Percentiles rank a stretch among this genome's conserved stretches.
Conservation (phyloP, 2,329 filamentous ascomycete genomes). For the Diaporthe capsici region DNA sequence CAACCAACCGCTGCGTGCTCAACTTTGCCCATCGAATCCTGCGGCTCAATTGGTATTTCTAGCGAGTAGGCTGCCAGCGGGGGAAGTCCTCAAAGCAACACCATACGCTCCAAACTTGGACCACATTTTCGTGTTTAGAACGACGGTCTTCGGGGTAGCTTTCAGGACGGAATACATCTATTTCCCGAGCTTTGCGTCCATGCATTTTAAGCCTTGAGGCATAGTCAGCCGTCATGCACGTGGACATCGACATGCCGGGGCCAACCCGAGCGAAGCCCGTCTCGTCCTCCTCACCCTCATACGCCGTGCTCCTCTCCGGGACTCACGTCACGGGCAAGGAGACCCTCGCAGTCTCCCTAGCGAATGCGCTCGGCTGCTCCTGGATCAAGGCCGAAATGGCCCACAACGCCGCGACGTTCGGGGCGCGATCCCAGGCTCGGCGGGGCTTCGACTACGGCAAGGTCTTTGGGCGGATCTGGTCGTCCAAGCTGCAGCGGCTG, state of each 20-base stretch:
- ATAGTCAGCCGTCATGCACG: neutral
- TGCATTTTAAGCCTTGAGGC: neutral
- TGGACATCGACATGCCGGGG: neutral
- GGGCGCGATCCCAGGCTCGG: neutral
- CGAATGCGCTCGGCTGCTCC: neutral
- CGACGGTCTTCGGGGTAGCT: too few species aligned
- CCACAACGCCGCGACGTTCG: conserved; percentile 12
- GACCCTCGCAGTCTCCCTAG: conserved; percentile 1
- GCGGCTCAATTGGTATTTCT: neutral
- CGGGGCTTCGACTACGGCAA: conserved; percentile 10
- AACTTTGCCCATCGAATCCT: neutral
- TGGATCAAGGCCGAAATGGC: conserved; percentile 27
- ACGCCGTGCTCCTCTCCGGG: conserved; percentile 34
- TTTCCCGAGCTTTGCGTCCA: neutral
- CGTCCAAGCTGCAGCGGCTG: conserved; percentile 19
- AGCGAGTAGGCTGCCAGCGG: neutral
- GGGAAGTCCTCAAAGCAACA: neutral
- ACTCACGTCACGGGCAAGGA: conserved; percentile 31
- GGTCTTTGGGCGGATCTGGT: conserved; percentile 26
- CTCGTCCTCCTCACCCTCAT: neutral
- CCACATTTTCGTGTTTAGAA: neutral
- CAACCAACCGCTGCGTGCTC: neutral
- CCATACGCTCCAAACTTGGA: neutral
- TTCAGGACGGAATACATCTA: neutral
- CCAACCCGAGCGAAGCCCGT: neutral